Conservation (phyloP, 441 rosid genomes). For the Brassica hybrid region DNA sequence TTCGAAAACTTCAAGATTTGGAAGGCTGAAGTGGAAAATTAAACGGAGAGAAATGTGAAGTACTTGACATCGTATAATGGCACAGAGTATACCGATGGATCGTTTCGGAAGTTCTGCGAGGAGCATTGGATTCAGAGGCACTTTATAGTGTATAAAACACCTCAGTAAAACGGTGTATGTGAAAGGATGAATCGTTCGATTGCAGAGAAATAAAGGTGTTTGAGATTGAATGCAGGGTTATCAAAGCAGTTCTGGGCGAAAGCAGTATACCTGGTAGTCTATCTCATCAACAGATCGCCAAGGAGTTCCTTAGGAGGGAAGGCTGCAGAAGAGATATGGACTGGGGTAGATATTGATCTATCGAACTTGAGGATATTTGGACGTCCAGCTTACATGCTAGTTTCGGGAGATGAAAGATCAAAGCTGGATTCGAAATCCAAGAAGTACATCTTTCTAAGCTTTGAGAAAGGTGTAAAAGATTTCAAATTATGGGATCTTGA, state of each 20-base stretch:
- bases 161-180: background rate
- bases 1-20: background rate
- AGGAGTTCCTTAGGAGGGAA: background rate
- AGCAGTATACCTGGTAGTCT: background rate
- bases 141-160: background rate
- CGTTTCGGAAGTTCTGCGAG: too few relatives aligned
- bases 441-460: background rate
- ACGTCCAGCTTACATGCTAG: background rate
- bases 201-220: background rate
- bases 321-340: background rate
- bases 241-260: background rate
- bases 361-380: background rate
- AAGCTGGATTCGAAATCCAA: background rate
- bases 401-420: background rate
- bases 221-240: too few relatives aligned
- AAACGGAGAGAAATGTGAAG: too few relatives aligned
- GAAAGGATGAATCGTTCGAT: background rate
- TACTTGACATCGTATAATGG: too few relatives aligned
- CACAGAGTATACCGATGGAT: too few relatives aligned
- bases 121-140: background rate
- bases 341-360: background rate
- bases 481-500: too few relatives aligned
- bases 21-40: background rate
- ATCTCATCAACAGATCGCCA: background rate
- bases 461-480: background rate